A percentile compares a stretch with the other conserved stretches of the same genome.
These are phyloP conservation scores for Fonsecaea erecta DNA, from an alignment of 2,329 filamentous ascomycete species.

Conservation along the genomic window DNA sequence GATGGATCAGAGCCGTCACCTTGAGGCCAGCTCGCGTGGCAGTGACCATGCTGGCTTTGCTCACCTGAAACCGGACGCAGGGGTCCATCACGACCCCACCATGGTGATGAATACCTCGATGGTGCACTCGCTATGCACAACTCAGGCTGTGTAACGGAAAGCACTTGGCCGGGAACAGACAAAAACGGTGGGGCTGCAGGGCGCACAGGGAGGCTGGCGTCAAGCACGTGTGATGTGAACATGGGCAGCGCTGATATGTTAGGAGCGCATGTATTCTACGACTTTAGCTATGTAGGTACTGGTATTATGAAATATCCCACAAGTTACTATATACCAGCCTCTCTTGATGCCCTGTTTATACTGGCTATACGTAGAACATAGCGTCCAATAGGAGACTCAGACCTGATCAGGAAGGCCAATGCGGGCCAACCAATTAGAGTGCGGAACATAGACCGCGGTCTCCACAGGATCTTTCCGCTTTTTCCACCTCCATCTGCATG, in stretches of 20 bases:
- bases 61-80: not conserved
- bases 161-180: not conserved
- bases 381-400: too few species aligned
- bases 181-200: not conserved
- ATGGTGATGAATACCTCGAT: constrained; percentile 18
- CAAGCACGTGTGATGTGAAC: not conserved
- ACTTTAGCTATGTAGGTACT: not conserved
- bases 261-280: not conserved
- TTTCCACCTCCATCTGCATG: not conserved
- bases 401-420: not conserved
- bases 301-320: too few species aligned
- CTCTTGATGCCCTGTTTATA: too few species aligned
- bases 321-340: too few species aligned
- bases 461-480: not conserved
- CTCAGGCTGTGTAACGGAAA: not conserved
- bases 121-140: not conserved
- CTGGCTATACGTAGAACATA: too few species aligned
- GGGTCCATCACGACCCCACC: not conserved
- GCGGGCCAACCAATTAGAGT: not conserved
- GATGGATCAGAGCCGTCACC: constrained; percentile 1
- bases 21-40: constrained; percentile 2
- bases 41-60: not conserved
- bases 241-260: not conserved
- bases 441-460: not conserved
- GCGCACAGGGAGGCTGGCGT: not conserved